phyloP scores from a whole-genome alignment of 352 stramenopile species.

The Ochromonadaceae sp. region DNA sequence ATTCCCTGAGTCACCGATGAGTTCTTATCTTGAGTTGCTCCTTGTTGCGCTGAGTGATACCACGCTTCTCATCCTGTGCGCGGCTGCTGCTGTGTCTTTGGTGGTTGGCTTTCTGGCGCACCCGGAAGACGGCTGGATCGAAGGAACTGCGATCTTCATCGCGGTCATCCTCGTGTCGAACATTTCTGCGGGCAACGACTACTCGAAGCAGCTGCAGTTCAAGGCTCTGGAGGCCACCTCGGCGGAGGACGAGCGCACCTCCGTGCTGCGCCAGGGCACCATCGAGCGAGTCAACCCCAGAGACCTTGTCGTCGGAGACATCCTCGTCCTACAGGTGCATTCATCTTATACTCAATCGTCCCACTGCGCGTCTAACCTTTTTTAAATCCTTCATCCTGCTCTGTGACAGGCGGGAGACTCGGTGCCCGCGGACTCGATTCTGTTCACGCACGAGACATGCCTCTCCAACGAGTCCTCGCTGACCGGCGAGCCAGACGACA shows the following conservation, averaged over 20 bases:
- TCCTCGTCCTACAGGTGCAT: constrained; percentile 47
- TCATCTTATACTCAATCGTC: no score
- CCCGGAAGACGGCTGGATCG: constrained; percentile 48
- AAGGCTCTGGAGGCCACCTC: constrained; percentile 42
- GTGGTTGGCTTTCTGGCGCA: constrained; percentile 36
- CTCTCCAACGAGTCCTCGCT: constrained; percentile 69
- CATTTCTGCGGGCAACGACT: constrained; percentile 67
- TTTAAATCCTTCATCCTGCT: not conserved
- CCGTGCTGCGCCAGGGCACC: constrained; percentile 15
- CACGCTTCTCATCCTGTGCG: constrained; percentile 66
- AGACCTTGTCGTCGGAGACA: constrained; percentile 67
- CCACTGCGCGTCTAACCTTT: not conserved
- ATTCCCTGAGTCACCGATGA: constrained; percentile 29
- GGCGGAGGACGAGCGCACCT: constrained; percentile 22
- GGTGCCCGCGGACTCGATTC: constrained; percentile 62
- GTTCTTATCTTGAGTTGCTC: constrained; percentile 38
- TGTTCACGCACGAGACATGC: constrained; percentile 59
- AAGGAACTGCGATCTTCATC: constrained; percentile 66
- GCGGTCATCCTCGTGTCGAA: constrained; percentile 63
- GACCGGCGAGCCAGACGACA: constrained; percentile 67
- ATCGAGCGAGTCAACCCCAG: constrained; percentile 27
- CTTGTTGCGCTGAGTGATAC: constrained; percentile 69
- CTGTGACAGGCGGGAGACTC: no score
- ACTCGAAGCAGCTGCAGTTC: constrained; percentile 74
- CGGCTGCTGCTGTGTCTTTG: constrained; percentile 56